Percentiles rank a stretch among this genome's conserved stretches.
These are phyloP conservation scores for Claviceps pusilla DNA, from an alignment of 2,329 filamentous ascomycete genomes.

Conservation along the genomic window DNA sequence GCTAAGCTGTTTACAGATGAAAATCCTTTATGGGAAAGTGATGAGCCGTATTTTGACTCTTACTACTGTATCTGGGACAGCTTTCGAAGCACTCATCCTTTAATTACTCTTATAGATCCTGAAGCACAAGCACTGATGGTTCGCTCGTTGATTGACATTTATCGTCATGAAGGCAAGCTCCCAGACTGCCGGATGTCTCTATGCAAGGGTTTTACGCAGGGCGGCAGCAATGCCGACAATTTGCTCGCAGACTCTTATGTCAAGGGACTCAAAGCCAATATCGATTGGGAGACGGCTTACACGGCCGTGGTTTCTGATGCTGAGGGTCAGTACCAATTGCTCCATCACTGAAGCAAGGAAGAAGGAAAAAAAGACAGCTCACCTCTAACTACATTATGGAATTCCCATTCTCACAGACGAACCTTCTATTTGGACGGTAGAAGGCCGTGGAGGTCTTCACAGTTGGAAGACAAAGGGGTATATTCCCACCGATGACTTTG, in stretches of 20 bases:
- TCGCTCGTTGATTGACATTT: constrained; percentile 56
- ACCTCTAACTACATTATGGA: constrained; percentile 17
- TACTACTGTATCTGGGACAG: constrained; percentile 59
- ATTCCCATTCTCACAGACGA: constrained; percentile 19
- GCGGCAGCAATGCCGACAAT: constrained; percentile 62
- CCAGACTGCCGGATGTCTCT: constrained; percentile 67
- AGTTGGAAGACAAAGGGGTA: constrained; percentile 60
- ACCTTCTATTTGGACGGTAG: constrained; percentile 47
- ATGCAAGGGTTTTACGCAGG: constrained; percentile 62
- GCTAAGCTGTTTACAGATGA: constrained; percentile 35
- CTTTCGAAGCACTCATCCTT: constrained; percentile 54
- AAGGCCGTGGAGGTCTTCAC: constrained; percentile 55
- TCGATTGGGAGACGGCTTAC: constrained; percentile 58
- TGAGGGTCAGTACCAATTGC: constrained; percentile 26
- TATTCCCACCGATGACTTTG: constrained; percentile 55
- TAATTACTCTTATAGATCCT: constrained; percentile 58
- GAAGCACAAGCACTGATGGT: constrained; percentile 53
- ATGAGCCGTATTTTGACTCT: constrained; percentile 61
- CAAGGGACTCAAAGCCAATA: constrained; percentile 48
- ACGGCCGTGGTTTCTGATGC: constrained; percentile 61
- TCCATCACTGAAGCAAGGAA: neutral
- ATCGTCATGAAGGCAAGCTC: constrained; percentile 50
- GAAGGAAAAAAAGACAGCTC: neutral
- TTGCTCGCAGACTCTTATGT: constrained; percentile 55
- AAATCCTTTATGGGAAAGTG: constrained; percentile 54